phyloP scores from a whole-genome alignment of 1,284 basidiomycete species.

The Cutaneotrichosporon sp. region DNA sequence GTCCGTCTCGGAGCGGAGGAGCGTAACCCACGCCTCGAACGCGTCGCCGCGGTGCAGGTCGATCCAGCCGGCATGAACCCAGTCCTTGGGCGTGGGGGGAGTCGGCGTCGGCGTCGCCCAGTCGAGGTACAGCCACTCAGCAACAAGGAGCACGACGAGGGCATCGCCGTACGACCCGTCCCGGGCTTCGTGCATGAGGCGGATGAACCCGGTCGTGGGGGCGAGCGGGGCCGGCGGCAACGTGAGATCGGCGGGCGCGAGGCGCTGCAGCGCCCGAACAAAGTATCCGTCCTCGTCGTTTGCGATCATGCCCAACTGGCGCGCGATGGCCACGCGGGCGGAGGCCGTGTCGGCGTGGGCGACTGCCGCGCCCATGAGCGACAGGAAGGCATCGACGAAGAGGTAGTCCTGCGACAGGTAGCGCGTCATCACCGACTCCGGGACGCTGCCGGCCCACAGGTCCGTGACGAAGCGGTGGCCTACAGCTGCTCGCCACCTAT shows the following conservation, averaged over 20 bases:
- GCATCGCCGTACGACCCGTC: constrained; percentile 8
- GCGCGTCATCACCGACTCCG: constrained; percentile 2
- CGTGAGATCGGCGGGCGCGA: not conserved
- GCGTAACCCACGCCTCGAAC: constrained; percentile 15
- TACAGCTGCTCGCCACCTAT: constrained; percentile 2
- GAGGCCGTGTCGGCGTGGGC: constrained; percentile 7
- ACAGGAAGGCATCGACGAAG: constrained; percentile 18
- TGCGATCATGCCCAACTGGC: constrained; percentile 15
- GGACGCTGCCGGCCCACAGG: constrained; percentile 15
- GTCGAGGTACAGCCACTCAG: constrained; percentile 24
- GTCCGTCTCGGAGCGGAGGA: constrained; percentile 13
- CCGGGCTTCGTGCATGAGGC: constrained; percentile 11
- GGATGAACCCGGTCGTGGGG: constrained; percentile 5
- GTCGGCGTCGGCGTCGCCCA: constrained; percentile 7
- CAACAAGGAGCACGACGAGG: constrained; percentile 17
- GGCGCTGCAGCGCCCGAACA: constrained; percentile 10
- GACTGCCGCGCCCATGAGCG: constrained; percentile 17
- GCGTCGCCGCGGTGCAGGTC: constrained; percentile 17
- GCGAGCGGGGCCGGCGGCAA: not conserved
- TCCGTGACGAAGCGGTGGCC: constrained; percentile 9
- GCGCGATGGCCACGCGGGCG: constrained; percentile 9
- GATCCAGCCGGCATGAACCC: constrained; percentile 20
- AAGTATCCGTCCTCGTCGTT: constrained; percentile 21
- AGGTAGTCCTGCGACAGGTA: constrained; percentile 18
- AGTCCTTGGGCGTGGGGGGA: constrained; percentile 1